Evolutionary conservation across 495 filamentous ascomycete genomes (phyloP).

Genomic region (Monascus purpureus): DNA sequence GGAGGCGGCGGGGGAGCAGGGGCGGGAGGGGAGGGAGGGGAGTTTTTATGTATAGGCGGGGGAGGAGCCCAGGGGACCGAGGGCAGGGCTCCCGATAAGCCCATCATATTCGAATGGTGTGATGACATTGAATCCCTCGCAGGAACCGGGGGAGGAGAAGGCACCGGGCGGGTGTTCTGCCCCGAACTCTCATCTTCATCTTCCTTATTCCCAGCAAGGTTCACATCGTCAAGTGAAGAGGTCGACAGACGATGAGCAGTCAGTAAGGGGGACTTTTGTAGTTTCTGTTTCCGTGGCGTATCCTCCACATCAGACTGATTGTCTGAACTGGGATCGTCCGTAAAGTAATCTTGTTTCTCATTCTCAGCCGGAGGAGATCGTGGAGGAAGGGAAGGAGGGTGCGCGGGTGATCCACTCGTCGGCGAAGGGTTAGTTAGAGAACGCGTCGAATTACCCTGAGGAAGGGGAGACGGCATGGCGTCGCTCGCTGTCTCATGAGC

Average conservation of each 20-base stretch:
- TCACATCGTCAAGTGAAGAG: conserved; percentile 56
- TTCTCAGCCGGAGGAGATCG: conserved; percentile 4
- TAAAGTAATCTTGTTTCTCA: conserved; percentile 11
- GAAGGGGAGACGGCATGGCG: conserved; percentile 19
- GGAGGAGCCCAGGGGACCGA: conserved; percentile 37
- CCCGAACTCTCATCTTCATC: conserved; percentile 17
- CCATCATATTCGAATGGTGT: conserved; percentile 29
- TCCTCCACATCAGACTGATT: conserved; percentile 17
- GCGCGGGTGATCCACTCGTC: conserved; percentile 23
- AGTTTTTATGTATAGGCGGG: conserved; percentile 22
- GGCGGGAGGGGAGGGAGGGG: conserved; percentile 26
- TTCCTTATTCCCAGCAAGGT: conserved; percentile 42
- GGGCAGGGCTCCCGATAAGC: conserved; percentile 35
- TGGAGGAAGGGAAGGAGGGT: conserved; percentile 20
- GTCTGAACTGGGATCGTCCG: conserved; percentile 11
- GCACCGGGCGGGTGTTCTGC: conserved; percentile 18
- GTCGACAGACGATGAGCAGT: conserved; percentile 50
- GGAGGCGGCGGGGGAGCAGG: conserved; percentile 27
- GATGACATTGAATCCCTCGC: conserved; percentile 32
- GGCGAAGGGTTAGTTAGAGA: conserved; percentile 36
- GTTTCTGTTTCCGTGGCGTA: conserved; percentile 18
- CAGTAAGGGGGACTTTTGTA: conserved; percentile 39
- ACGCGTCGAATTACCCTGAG: conserved; percentile 23
- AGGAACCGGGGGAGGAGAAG: conserved; percentile 32
- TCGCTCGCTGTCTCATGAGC: conserved; percentile 42